A percentile compares a stretch with the other conserved stretches of the same genome.
Conservation (phyloP, 1,139 yeast genomes). For the Wickerhamomyces sp. region DNA sequence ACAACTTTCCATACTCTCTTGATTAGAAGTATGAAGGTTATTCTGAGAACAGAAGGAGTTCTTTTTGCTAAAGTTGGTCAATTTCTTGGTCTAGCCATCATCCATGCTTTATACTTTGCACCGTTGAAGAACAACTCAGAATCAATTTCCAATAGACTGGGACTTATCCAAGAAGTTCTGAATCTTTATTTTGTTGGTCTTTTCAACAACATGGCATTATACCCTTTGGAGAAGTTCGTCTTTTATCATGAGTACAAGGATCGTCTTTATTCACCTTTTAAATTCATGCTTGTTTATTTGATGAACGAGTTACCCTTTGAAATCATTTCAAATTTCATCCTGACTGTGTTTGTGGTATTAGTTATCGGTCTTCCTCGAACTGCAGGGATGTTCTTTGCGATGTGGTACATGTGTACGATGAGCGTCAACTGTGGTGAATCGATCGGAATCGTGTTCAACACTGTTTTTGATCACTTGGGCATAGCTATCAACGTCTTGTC, state of each 20-base stretch:
- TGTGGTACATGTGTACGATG: constrained; percentile 50
- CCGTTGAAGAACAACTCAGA: constrained; percentile 55
- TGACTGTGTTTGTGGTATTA: constrained; percentile 58
- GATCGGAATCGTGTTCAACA: constrained; percentile 71
- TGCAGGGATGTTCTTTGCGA: constrained; percentile 60
- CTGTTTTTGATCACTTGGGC: constrained; percentile 72
- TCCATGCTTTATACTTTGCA: constrained; percentile 66
- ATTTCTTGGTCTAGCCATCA: constrained; percentile 56
- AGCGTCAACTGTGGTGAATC: constrained; percentile 78
- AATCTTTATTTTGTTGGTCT: constrained; percentile 77
- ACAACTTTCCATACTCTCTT: constrained; percentile 41
- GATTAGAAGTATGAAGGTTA: constrained; percentile 43
- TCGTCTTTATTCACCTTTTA: constrained; percentile 60
- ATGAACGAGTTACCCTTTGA: constrained; percentile 74
- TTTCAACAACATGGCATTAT: constrained; percentile 68
- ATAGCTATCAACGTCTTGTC: constrained; percentile 72
- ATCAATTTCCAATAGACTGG: constrained; percentile 65
- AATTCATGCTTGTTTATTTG: constrained; percentile 63
- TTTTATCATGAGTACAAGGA: constrained; percentile 79
- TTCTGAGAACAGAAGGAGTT: constrained; percentile 57
- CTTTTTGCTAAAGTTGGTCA: constrained; percentile 64
- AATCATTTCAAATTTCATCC: constrained; percentile 51
- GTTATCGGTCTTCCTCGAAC: constrained; percentile 73
- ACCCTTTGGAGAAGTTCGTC: constrained; percentile 67
- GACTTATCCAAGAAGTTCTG: constrained; percentile 68